Percentiles rank a stretch among this genome's conserved stretches.
phyloP scores from a whole-genome alignment of 1,284 basidiomycete genomes.

The Rhodotorula sp. region DNA sequence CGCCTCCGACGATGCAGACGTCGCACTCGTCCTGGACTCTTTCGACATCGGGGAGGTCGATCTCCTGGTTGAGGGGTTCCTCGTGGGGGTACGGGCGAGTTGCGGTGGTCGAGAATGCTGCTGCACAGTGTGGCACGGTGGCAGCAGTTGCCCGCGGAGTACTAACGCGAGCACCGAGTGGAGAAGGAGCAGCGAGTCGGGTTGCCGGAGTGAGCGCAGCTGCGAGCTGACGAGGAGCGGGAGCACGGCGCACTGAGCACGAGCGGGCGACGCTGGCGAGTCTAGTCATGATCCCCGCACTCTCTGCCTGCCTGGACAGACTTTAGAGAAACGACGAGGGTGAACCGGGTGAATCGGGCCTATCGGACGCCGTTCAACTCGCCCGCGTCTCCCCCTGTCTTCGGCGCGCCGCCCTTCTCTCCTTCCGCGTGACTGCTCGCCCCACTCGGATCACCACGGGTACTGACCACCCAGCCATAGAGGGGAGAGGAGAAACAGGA shows the following conservation, averaged over 20 bases:
- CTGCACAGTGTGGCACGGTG: not conserved
- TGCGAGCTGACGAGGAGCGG: not conserved
- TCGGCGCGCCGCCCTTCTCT: too few relatives aligned
- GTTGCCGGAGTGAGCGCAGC: not conserved
- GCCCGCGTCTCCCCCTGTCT: too few relatives aligned
- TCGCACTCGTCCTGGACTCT: conserved; percentile 84
- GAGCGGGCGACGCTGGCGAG: not conserved
- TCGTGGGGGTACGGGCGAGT: not conserved
- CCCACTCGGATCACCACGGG: too few relatives aligned
- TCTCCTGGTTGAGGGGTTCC: conserved; percentile 30
- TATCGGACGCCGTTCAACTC: too few relatives aligned
- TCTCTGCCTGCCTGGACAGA: too few relatives aligned
- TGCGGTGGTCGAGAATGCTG: conserved; percentile 1
- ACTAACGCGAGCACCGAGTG: too few relatives aligned
- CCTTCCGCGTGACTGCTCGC: too few relatives aligned
- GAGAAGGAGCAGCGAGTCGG: not conserved
- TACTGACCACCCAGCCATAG: too few relatives aligned
- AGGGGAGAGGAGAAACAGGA: not conserved
- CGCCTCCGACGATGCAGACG: conserved; percentile 94
- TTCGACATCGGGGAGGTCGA: conserved; percentile 55
- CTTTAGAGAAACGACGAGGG: too few relatives aligned
- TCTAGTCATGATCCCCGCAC: too few relatives aligned
- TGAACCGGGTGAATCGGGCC: too few relatives aligned
- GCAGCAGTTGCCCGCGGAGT: too few relatives aligned
- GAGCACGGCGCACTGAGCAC: not conserved